Evolutionary conservation across 1,139 yeast genomes (phyloP).

Genomic region (Debaryomyces sp.): DNA sequence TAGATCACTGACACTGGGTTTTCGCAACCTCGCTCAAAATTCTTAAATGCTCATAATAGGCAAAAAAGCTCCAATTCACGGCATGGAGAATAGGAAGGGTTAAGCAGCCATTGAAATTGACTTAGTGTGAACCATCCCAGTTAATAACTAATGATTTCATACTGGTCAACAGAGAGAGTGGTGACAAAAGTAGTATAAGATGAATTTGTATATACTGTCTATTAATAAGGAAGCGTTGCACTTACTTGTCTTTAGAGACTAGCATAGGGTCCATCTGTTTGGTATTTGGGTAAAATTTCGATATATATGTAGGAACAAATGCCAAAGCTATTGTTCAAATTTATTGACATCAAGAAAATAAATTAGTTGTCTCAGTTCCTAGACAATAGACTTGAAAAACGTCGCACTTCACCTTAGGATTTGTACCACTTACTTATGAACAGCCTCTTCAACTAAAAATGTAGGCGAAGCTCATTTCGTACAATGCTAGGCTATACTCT

Average conservation of each 20-base stretch:
- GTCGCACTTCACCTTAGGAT: background rate
- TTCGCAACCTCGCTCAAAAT: constrained; percentile 5
- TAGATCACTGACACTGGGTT: constrained; percentile 2
- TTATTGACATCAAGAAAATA: background rate
- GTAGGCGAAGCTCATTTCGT: background rate
- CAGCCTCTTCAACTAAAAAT: background rate
- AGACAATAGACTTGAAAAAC: background rate
- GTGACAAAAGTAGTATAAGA: too few relatives aligned
- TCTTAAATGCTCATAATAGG: background rate
- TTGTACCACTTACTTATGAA: background rate
- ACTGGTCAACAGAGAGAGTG: too few relatives aligned
- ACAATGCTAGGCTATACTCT: background rate
- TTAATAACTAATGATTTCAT: too few relatives aligned
- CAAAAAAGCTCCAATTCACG: background rate
- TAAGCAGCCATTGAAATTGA: background rate
- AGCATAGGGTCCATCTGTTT: background rate
- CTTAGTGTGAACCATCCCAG: background rate
- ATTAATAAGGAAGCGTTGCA: background rate
- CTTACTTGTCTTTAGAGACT: too few relatives aligned
- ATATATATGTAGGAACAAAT: background rate
- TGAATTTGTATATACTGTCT: too few relatives aligned
- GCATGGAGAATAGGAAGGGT: background rate
- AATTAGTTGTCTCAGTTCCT: background rate
- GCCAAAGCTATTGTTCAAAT: background rate
- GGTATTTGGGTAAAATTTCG: background rate